These are phyloP conservation scores for Vitis amurensis DNA, from an alignment of 164 flowering plant genomes.

Conservation along the genomic window DNA sequence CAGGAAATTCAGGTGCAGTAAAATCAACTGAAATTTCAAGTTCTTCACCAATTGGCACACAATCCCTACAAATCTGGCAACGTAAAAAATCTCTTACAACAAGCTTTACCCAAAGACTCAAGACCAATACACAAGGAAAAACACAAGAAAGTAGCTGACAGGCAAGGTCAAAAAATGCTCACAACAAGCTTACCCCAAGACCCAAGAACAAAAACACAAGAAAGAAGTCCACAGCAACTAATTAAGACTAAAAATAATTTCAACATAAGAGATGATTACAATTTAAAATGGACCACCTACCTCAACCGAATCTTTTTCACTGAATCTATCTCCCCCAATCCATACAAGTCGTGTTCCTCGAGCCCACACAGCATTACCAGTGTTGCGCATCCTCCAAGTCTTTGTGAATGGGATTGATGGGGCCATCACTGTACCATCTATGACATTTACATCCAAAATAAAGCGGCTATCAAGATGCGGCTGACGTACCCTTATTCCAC, in stretches of 20 bases:
- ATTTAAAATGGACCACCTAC: conserved; percentile 34
- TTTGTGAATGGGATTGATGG: conserved; percentile 77
- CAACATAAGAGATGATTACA: not conserved
- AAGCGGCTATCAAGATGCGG: conserved; percentile 63
- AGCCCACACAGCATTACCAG: conserved; percentile 67
- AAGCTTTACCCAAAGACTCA: not conserved
- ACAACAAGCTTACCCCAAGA: not conserved
- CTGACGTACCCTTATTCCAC: conserved; percentile 18
- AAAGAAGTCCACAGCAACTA: not conserved
- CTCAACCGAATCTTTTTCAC: conserved; percentile 35
- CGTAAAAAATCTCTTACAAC: not conserved
- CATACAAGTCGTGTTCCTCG: conserved; percentile 63
- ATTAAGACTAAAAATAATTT: not conserved
- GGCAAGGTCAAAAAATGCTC: not conserved
- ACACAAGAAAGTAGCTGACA: not conserved
- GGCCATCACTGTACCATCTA: conserved; percentile 67
- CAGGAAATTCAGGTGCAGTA: conserved; percentile 69
- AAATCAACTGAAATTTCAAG: conserved; percentile 79
- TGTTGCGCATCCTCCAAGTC: conserved; percentile 91
- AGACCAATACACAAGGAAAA: not conserved
- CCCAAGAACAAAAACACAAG: not conserved
- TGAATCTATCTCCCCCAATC: conserved; percentile 71
- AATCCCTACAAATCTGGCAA: conserved; percentile 56
- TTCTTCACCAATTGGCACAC: conserved; percentile 46
- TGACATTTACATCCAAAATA: conserved; percentile 66